phyloP scores from a whole-genome alignment of 78 protist genomes.

The Tieghemostelium lacteum region DNA sequence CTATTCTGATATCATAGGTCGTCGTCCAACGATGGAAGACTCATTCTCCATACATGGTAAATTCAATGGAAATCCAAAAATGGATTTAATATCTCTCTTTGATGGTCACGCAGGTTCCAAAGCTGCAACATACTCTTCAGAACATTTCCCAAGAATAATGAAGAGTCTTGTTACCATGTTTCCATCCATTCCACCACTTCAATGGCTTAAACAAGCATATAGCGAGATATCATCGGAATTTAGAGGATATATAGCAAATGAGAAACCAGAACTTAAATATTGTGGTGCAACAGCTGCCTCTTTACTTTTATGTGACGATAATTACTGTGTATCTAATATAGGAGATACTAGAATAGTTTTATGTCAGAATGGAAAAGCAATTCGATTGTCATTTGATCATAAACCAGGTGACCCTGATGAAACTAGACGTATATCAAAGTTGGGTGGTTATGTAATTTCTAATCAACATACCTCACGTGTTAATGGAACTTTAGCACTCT shows the following conservation, averaged over 20 bases:
- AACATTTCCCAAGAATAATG: conserved; percentile 68
- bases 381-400: conserved; percentile 87
- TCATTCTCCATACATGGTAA: conserved; percentile 43
- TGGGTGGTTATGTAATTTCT: conserved; percentile 86
- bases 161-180: conserved; percentile 27
- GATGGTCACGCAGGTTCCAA: conserved; percentile 86
- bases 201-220: conserved; percentile 69
- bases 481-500: conserved; percentile 87
- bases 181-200: conserved; percentile 57
- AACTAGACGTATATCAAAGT: conserved; percentile 77
- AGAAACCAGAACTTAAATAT: conserved; percentile 53
- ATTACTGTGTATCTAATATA: conserved; percentile 80
- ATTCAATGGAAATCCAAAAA: conserved; percentile 22
- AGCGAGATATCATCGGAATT: conserved; percentile 35
- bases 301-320: conserved; percentile 40
- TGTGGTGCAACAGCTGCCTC: conserved; percentile 90
- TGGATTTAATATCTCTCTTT: conserved; percentile 71
- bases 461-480: conserved; percentile 76
- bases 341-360: conserved; percentile 94
- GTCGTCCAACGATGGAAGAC: conserved; percentile 90
- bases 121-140: conserved; percentile 43
- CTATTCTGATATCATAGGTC: conserved; percentile 81
- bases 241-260: conserved; percentile 14
- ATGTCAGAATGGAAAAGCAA: conserved; percentile 63
- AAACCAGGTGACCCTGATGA: conserved; percentile 86